phyloP scores from a whole-genome alignment of 2,329 filamentous ascomycete species.

The Fusarium denticulatum region DNA sequence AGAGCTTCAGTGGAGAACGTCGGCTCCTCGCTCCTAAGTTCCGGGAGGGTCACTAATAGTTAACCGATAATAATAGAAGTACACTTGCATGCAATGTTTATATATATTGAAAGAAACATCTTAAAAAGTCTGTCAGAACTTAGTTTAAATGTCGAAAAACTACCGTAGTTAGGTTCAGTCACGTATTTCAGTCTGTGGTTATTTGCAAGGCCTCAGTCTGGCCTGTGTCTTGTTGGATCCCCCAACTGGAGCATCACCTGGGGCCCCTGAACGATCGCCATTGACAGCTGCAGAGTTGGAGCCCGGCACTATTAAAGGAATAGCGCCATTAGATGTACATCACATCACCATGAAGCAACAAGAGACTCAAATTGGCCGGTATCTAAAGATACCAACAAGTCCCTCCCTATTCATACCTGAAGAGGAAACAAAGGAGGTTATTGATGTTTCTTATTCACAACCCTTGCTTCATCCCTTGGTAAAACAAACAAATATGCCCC shows the following conservation, averaged over 20 bases:
- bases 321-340: conserved; percentile 16
- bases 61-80: neutral
- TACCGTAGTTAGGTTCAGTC: fast-evolving
- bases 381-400: neutral
- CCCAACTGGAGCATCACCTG: neutral
- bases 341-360: neutral
- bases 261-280: conserved; percentile 35
- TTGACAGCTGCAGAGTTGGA: conserved; percentile 31
- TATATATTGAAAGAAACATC: neutral
- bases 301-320: conserved; percentile 32
- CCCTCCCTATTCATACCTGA: neutral
- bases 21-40: neutral
- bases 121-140: neutral
- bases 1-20: conserved; percentile 6
- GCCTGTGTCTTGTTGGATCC: neutral
- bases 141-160: neutral
- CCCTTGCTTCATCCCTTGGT: conserved; percentile 1
- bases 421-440: neutral
- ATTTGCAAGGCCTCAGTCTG: neutral
- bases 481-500: conserved; percentile 9
- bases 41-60: neutral
- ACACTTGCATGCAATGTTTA: neutral
- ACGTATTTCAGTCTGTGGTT: neutral
- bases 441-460: neutral
- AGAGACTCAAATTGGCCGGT: neutral